phyloP scores from a whole-genome alignment of 495 filamentous ascomycete species.

The Sabuloglossum arenarium region DNA sequence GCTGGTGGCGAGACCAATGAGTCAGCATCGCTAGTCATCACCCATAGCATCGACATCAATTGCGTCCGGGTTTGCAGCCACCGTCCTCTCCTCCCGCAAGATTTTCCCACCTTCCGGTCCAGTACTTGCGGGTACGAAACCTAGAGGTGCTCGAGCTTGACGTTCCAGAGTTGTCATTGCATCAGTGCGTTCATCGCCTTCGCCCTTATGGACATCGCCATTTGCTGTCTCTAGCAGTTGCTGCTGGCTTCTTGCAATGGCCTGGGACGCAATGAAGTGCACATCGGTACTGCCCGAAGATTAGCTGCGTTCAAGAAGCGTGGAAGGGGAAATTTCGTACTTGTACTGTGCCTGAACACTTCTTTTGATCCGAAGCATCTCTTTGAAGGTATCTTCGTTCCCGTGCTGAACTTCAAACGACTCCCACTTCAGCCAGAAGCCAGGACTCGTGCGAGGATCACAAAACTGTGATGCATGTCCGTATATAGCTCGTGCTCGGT shows the following conservation, averaged over 20 bases:
- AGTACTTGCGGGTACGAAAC: constrained; percentile 75
- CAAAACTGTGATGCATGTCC: constrained; percentile 94
- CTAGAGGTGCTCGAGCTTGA: constrained; percentile 68
- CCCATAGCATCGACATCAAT: constrained; percentile 54
- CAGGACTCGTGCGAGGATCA: constrained; percentile 73
- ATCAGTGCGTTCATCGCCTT: constrained; percentile 34
- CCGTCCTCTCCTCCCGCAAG: constrained; percentile 21
- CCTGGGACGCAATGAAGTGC: constrained; percentile 94
- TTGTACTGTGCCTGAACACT: constrained; percentile 97
- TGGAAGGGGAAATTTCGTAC: constrained; percentile 19
- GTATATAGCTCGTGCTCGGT: constrained; percentile 85
- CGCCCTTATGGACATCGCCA: constrained; percentile 10
- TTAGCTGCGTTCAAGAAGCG: not conserved
- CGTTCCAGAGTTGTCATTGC: constrained; percentile 85
- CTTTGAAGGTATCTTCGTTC: constrained; percentile 98
- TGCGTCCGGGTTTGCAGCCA: constrained; percentile 65
- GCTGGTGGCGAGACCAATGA: not conserved
- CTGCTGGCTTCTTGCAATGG: constrained; percentile 60
- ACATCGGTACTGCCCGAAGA: constrained; percentile 53
- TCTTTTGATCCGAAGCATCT: constrained; percentile 94
- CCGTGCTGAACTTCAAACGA: constrained; percentile 90
- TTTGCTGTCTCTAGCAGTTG: constrained; percentile 22
- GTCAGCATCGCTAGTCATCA: constrained; percentile 2
- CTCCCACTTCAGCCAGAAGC: constrained; percentile 95
- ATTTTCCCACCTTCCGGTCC: constrained; percentile 57